A percentile compares a stretch with the other conserved stretches of the same genome.
Conservation (phyloP, 2,329 filamentous ascomycete species). For the Ophiocordyceps australis region DNA sequence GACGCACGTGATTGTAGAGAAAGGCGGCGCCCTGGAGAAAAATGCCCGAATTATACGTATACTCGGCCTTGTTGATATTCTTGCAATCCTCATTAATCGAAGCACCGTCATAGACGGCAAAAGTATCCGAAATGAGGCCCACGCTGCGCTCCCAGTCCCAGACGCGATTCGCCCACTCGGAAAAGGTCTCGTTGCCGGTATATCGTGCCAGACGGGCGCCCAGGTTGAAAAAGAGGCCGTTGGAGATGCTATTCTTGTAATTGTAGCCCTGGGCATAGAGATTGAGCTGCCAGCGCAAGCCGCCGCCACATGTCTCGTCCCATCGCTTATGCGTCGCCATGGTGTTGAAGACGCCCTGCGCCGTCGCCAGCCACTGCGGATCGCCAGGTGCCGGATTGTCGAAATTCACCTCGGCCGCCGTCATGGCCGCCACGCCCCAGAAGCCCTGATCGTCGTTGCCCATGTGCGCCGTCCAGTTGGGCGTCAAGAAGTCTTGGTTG, state of each 20-base stretch:
- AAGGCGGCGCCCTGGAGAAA: slow-evolving; percentile 38
- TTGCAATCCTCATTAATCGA: slow-evolving; percentile 40
- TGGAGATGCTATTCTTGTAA: slow-evolving; percentile 50
- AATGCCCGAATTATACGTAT: slow-evolving; percentile 38
- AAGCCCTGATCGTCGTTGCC: slow-evolving; percentile 49
- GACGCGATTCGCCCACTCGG: slow-evolving; percentile 39
- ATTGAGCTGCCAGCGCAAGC: slow-evolving; percentile 61
- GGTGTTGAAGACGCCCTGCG: slow-evolving; percentile 43
- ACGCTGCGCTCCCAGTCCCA: slow-evolving; percentile 41
- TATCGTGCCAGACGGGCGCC: slow-evolving; percentile 52
- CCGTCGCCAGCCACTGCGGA: slow-evolving; percentile 34
- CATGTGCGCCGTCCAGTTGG: slow-evolving; percentile 26
- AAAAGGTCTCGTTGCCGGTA: slow-evolving; percentile 45
- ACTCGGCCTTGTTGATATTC: slow-evolving; percentile 19
- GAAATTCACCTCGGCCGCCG: slow-evolving; percentile 36
- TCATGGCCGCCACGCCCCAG: slow-evolving; percentile 45
- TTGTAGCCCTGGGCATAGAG: slow-evolving; percentile 53
- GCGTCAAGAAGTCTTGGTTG: slow-evolving; percentile 33
- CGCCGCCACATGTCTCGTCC: slow-evolving; percentile 31
- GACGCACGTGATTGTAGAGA: slow-evolving; percentile 36
- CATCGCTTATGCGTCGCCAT: slow-evolving; percentile 36
- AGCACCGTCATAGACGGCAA: slow-evolving; percentile 45
- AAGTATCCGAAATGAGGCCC: slow-evolving; percentile 39
- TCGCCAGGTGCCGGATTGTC: slow-evolving; percentile 27
- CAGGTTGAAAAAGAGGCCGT: slow-evolving; percentile 43